A percentile compares a stretch with the other conserved stretches of the same genome.
Conservation (phyloP, 305 asterid species). For the Fraxinus platypoda region DNA sequence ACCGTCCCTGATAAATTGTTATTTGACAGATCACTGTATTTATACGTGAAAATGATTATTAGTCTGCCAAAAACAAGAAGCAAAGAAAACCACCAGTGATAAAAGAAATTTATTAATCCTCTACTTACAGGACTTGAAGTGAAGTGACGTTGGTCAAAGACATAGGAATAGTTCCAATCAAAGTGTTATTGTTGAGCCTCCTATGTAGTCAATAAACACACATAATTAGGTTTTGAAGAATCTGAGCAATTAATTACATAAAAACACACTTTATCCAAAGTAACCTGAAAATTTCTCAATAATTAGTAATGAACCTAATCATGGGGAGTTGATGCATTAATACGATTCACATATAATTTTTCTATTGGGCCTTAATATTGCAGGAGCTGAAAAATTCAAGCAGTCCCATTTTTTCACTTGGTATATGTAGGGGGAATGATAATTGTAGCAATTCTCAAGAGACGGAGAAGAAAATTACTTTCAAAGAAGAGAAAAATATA, state of each 20-base stretch:
- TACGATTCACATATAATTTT: slow-evolving; percentile 2
- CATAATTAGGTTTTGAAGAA: slow-evolving; percentile 24
- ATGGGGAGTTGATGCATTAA: slow-evolving; percentile 5
- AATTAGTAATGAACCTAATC: not conserved
- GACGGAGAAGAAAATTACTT: not conserved
- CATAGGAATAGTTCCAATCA: slow-evolving; percentile 64
- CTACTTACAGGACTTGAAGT: slow-evolving; percentile 97
- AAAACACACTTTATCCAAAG: not conserved
- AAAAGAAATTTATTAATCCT: slow-evolving; percentile 22
- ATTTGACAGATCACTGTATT: slow-evolving; percentile 84
- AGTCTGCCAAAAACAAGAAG: slow-evolving; percentile 15
- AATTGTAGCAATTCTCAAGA: not conserved
- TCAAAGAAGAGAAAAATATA: slow-evolving; percentile 8
- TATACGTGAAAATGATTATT: slow-evolving; percentile 24
- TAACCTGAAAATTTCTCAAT: not conserved
- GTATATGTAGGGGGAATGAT: not conserved
- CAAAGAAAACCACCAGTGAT: slow-evolving; percentile 3
- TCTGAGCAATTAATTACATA: not conserved
- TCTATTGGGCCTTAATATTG: not conserved
- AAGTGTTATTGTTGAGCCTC: slow-evolving; percentile 88
- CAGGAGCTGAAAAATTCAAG: not conserved
- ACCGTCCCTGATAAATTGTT: slow-evolving; percentile 58
- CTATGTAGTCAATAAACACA: slow-evolving; percentile 37
- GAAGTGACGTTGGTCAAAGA: slow-evolving; percentile 57
- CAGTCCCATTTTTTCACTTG: slow-evolving; percentile 2